Conservation (phyloP, 2,329 filamentous ascomycete genomes). For the Pestalotiopsis sp. region DNA sequence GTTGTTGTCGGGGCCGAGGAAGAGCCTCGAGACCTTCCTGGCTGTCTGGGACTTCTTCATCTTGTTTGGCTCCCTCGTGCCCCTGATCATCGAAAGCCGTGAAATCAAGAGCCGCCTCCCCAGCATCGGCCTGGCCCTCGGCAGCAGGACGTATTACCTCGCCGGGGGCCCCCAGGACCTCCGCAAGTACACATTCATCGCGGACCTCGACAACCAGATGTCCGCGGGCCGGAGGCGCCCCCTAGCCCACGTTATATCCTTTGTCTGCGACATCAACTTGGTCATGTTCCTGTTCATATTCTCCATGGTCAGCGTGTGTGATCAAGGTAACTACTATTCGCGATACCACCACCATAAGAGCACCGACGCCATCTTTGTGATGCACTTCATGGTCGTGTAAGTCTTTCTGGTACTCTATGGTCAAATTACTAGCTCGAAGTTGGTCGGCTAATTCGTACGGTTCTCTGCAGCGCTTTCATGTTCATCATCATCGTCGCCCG, state of each 20-base stretch:
- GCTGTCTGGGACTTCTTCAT: conserved; percentile 1
- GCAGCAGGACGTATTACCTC: conserved; percentile 8
- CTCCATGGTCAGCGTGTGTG: neutral
- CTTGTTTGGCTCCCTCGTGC: neutral
- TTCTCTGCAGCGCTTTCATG: neutral
- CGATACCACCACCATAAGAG: too few relatives aligned
- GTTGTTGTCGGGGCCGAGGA: neutral
- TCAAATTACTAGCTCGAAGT: too few relatives aligned
- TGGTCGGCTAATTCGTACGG: neutral
- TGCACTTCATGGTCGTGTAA: neutral
- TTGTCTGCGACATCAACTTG: neutral
- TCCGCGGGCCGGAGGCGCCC: neutral
- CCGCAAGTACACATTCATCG: neutral
- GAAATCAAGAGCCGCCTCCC: neutral
- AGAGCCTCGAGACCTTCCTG: neutral
- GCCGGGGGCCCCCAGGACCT: neutral
- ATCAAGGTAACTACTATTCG: neutral
- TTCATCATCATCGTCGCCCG: neutral
- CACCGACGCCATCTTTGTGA: neutral
- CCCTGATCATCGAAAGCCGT: neutral
- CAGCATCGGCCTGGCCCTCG: conserved; percentile 5
- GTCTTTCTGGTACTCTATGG: too few relatives aligned
- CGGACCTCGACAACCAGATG: neutral
- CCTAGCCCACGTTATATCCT: neutral
- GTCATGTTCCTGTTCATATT: neutral